Evolutionary conservation across 2,329 filamentous ascomycete species (phyloP), one percentile per base, ranked within the genome.

Genomic region (Neonectria faginata): DNA sequence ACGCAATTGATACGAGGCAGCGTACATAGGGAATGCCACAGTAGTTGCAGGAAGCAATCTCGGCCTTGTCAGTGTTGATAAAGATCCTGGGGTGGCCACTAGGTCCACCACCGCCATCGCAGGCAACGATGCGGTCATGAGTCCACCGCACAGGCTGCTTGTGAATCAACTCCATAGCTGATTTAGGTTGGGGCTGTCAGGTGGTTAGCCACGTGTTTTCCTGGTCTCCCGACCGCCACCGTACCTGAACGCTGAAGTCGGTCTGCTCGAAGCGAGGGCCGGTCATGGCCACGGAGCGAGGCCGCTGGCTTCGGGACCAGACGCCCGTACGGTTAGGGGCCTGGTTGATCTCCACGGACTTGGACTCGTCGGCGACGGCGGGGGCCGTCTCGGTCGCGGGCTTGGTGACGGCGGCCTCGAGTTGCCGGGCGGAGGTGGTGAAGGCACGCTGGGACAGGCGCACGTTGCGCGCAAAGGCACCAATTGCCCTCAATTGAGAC

Each of bases 181-280:
- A 91, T 76, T 90, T 86, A 31, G 96, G 92, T 83, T 91, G 92
- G 69, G 96, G 96, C 96, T 98, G 77, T 67, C 65, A 57, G 22
- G 53, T 53, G 55, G 48, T 73, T 71, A 77, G 71, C 65, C 60
- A 53, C 10, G 42, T 59, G 25, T 50, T 45, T 63, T 45, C 57
- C 45, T 53, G 52, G 11, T 55, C 33, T 68, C 50, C 44, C 36
- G 62, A 54, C 36, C 50, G 31, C 27, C 45, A 14, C 41, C 88
- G 72, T 84, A 97, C 95, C 92, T 99, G 96, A 71, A 91, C 83
- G 73, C 91, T 89, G 82, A 98, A 95, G 76, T 97, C 93, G 36
- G 93, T 98, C 88, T 98, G 95, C 85, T 99, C 96, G 76, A 99
- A 99, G 73, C 95, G 86, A 70, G 96, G 96, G 45, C 96, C 96